Evolutionary conservation across 352 stramenopile genomes (phyloP).

Genomic region (Phytophthora syringae): DNA sequence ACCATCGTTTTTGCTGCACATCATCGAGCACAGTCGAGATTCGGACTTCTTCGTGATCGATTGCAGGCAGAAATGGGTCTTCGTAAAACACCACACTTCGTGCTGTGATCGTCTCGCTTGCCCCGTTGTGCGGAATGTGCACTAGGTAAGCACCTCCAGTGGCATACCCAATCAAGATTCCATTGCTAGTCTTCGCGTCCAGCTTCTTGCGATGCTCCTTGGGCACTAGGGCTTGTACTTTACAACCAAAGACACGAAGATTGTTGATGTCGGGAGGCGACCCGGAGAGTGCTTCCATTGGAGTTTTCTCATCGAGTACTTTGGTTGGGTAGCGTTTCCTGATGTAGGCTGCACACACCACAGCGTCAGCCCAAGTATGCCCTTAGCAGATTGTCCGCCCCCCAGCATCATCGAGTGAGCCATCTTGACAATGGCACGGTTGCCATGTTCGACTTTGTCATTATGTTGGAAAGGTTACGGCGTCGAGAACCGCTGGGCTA

Average conservation of each 20-base stretch:
- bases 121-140: neutral
- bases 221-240: neutral
- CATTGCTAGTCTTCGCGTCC: conserved; percentile 10
- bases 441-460: conserved; percentile 16
- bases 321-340: conserved; percentile 13
- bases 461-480: conserved; percentile 15
- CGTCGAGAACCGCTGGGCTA: conserved; percentile 10
- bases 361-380: conserved; percentile 10
- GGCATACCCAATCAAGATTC: conserved; percentile 16
- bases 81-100: neutral
- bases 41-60: too few relatives aligned
- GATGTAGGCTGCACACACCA: conserved; percentile 10
- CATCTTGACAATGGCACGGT: conserved; percentile 15
- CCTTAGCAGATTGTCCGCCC: neutral
- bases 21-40: neutral
- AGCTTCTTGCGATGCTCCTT: conserved; percentile 15
- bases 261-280: neutral
- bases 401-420: conserved; percentile 7
- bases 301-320: conserved; percentile 7
- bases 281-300: conserved; percentile 1
- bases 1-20: neutral
- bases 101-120: neutral
- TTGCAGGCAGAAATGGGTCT: too few relatives aligned
- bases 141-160: neutral
- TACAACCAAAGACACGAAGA: conserved; percentile 15